Evolutionary conservation across 2,329 filamentous ascomycete species (phyloP), one percentile per base, ranked within the genome.

Genomic region (Venturia aucupariae): DNA sequence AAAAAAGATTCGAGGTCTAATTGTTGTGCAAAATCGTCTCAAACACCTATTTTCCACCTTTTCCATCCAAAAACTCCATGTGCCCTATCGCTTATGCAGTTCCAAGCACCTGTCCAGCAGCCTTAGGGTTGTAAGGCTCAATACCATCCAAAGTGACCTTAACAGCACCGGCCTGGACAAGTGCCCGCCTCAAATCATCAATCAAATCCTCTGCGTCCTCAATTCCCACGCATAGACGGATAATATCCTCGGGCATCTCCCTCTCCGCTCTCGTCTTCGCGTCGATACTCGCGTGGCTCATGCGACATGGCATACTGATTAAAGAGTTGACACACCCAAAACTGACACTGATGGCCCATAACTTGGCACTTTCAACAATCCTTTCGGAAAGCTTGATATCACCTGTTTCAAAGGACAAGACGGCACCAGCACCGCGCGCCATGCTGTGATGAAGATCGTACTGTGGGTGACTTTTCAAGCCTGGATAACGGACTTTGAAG

Each of bases 221-320:
- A 71, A 99, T 99, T 57, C 94, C 94, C 55, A 99, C 92, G 73
- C 94, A 99, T 64, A 99, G 78, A 64, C 94, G 84, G 71, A 99
- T 97, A 66, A 99, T 89, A 75, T 99, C 94, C 77, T 99, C 94
- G 13, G 94, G 94, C 86, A 99, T 89, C 68, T 93, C 88, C 68
- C 92, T 84, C 78, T 96, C 92, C 71, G 86, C 82, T 69, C 94
- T 83, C 62, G 92, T 97, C 80, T 96, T 96, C 66, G 92, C 90
- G 73, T 97, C 94, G 72, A 99, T 99, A 74, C 91, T 96, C 46
- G 94, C 94, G 77, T 99, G 94, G 77, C 93, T 97, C 95, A 99
- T 99, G 72, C 93, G 92, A 79, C 94, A 99, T 10, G 94, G 93
- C 93, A 99, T 97, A 79, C 92, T 97, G 77, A 99, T 99, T 75